Conservation (phyloP, 1,284 basidiomycete species). For the Lentinula novae-zelandiae region DNA sequence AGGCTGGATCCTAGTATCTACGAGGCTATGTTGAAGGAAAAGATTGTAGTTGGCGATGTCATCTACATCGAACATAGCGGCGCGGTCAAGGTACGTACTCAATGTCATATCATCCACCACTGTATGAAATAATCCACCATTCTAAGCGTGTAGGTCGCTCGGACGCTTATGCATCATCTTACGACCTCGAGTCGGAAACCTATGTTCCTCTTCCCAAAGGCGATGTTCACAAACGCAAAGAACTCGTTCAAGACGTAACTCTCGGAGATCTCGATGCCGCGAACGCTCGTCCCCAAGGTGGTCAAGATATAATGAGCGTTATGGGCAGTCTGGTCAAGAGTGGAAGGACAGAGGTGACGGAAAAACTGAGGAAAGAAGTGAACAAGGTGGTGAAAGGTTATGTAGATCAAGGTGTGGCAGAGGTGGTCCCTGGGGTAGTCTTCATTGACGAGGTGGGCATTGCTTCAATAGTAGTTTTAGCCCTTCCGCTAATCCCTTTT, state of each 20-base stretch:
- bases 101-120: background rate
- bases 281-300: constrained; percentile 91
- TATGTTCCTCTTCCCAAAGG: constrained; percentile 98
- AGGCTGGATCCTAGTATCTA: constrained; percentile 94
- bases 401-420: constrained; percentile 97
- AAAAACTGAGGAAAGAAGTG: constrained; percentile 93
- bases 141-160: constrained; percentile 88
- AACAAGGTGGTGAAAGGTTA: constrained; percentile 99
- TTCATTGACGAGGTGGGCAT: constrained; percentile 91
- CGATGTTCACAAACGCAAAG: constrained; percentile 96
- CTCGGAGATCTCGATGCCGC: constrained; percentile 96
- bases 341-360: constrained; percentile 93
- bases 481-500: background rate
- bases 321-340: constrained; percentile 97
- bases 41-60: constrained; percentile 95
- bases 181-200: constrained; percentile 97
- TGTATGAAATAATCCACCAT: background rate
- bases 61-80: constrained; percentile 98
- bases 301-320: constrained; percentile 98
- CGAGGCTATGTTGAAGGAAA: constrained; percentile 97
- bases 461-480: background rate
- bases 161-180: constrained; percentile 98
- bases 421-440: constrained; percentile 95
- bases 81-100: constrained; percentile 79
- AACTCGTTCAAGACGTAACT: constrained; percentile 96